phyloP scores from a whole-genome alignment of 2,329 filamentous ascomycete genomes.

The Paraphaeosphaeria minitans region DNA sequence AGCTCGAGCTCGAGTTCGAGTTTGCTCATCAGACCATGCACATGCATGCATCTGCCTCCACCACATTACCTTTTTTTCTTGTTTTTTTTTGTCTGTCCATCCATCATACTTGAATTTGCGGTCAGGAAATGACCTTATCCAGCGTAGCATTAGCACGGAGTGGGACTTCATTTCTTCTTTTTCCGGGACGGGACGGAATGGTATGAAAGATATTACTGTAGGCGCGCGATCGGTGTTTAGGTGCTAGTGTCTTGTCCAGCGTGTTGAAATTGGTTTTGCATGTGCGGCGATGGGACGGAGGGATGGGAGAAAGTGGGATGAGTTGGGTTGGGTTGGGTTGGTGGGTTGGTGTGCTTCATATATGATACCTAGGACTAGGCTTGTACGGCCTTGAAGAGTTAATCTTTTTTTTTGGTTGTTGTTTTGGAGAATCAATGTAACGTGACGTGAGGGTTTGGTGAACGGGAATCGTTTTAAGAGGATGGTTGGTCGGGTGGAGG shows the following conservation, averaged over 20 bases:
- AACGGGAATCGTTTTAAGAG: too few species aligned
- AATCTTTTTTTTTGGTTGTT: too few species aligned
- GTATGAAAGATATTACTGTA: background rate
- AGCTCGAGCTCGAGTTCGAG: too few species aligned
- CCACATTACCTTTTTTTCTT: background rate
- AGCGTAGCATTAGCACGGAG: conserved; percentile 10
- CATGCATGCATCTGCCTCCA: background rate
- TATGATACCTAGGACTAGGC: too few species aligned
- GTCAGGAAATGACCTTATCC: background rate
- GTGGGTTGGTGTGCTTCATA: too few species aligned
- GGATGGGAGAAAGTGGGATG: too few species aligned
- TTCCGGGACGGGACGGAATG: background rate
- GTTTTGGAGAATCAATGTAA: too few species aligned
- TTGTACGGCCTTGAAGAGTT: too few species aligned
- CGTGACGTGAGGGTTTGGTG: background rate
- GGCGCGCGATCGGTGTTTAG: background rate
- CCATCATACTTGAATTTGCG: background rate
- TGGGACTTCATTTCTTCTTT: background rate
- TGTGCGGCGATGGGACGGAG: background rate
- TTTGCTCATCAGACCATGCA: too few species aligned
- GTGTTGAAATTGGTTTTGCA: background rate
- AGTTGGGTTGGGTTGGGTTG: too few species aligned
- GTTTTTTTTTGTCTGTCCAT: conserved; percentile 5
- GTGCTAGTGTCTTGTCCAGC: background rate
- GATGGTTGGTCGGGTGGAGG: too few species aligned